phyloP scores from a whole-genome alignment of 2,329 filamentous ascomycete species.

The Scedosporium minutisporum region DNA sequence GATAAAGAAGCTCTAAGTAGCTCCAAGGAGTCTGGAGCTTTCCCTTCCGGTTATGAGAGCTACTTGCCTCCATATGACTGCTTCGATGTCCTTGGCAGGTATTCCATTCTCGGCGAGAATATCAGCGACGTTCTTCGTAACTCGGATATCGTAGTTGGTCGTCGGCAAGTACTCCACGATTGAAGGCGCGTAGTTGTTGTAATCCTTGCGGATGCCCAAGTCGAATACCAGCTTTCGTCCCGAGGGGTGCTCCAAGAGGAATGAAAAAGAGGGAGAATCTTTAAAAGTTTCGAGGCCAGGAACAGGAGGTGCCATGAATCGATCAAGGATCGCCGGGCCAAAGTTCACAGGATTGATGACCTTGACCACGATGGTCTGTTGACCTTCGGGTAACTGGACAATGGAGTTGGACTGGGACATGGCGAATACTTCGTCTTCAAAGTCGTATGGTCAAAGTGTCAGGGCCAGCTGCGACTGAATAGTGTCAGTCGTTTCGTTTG shows the following conservation, averaged over 20 bases:
- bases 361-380: slow-evolving; percentile 15
- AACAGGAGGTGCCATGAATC: slow-evolving; percentile 28
- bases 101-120: slow-evolving; percentile 12
- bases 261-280: slow-evolving; percentile 19
- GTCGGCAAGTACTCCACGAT: slow-evolving; percentile 17
- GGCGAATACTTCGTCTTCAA: background rate
- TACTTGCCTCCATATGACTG: slow-evolving; percentile 10
- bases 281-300: slow-evolving; percentile 23
- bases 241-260: slow-evolving; percentile 18
- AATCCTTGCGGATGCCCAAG: slow-evolving; percentile 20
- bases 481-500: too few species aligned
- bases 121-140: slow-evolving; percentile 16
- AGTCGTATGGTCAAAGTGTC: background rate
- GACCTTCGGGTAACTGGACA: slow-evolving; percentile 11
- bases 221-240: slow-evolving; percentile 20
- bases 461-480: too few species aligned
- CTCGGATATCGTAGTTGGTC: slow-evolving; percentile 17
- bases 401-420: background rate
- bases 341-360: slow-evolving; percentile 30
- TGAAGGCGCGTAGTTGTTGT: slow-evolving; percentile 16
- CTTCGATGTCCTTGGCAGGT: slow-evolving; percentile 2
- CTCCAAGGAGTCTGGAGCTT: background rate
- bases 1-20: background rate
- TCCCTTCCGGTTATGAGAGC: background rate
- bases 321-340: slow-evolving; percentile 25